Evolutionary conservation across 768 basidiomycete genomes (phyloP).

Genomic region (Gymnopilus junonius): DNA sequence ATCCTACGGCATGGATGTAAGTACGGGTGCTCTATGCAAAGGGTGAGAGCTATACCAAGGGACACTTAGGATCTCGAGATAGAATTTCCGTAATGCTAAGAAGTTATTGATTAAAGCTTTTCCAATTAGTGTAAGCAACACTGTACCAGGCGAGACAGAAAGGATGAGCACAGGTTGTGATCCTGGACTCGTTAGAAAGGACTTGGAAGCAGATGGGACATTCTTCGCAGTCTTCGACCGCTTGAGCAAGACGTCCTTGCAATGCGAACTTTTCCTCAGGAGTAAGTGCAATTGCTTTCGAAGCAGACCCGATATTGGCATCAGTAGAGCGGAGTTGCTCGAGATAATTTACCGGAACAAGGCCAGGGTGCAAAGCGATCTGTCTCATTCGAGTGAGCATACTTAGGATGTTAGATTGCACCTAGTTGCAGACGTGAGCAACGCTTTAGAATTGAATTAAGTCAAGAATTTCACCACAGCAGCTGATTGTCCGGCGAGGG

Average conservation of each 20-base stretch:
- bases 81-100: slow-evolving; percentile 72
- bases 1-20: slow-evolving; percentile 50
- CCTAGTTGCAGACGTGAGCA: slow-evolving; percentile 37
- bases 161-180: slow-evolving; percentile 73
- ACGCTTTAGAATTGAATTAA: not conserved
- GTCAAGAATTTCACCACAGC: slow-evolving; percentile 40
- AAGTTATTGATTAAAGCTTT: not conserved
- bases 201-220: slow-evolving; percentile 77
- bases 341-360: slow-evolving; percentile 74
- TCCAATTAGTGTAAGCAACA: not conserved
- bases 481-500: slow-evolving; percentile 48
- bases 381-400: slow-evolving; percentile 90
- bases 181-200: slow-evolving; percentile 61
- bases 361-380: slow-evolving; percentile 76
- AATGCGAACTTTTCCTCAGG: slow-evolving; percentile 58
- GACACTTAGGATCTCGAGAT: slow-evolving; percentile 74
- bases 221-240: slow-evolving; percentile 82
- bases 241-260: slow-evolving; percentile 61
- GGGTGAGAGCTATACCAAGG: slow-evolving; percentile 58
- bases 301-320: slow-evolving; percentile 33
- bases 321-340: slow-evolving; percentile 58
- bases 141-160: slow-evolving; percentile 75
- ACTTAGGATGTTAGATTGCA: slow-evolving; percentile 71
- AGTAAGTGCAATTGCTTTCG: slow-evolving; percentile 44
- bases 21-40: slow-evolving; percentile 2